Evolutionary conservation across 352 stramenopile species (phyloP), one percentile per base, ranked within the genome.

Genomic region (Phytopythium mirpurense): DNA sequence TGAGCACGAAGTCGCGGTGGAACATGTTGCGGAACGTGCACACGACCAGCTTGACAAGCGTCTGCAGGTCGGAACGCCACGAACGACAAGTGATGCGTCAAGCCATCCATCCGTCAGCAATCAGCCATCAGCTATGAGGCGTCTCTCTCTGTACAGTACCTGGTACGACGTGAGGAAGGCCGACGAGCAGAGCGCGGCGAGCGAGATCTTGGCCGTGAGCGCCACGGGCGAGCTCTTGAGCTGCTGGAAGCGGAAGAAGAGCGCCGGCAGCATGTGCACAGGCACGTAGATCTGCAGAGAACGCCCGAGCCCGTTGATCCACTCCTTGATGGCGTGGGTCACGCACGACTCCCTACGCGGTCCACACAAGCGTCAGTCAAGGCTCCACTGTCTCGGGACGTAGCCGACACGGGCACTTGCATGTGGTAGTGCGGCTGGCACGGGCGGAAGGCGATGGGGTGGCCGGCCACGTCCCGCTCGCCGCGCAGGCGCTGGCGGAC

Each of bases 381-480:
- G 24, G 31, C 19, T 3, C 32, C n/a, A 23, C 41, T 36, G n/a
- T n/a, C n/a, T n/a, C n/a, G n/a, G n/a, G n/a, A n/a, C n/a, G n/a
- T n/a, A n/a, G n/a, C n/a, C n/a, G n/a, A n/a, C n/a, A n/a, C n/a
- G n/a, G 12, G 15, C n/a, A 40, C 49, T 47, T 88, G 90, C 83
- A 85, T 76, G 74, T 95, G 84, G 46, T 90, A 93, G 61, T 95
- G 84, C 21, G 84, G 84, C 62, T 95, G 84, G 38, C 84, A 95
- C 18, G 71, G 59, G 5, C 81, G 83, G 57, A 93, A 95, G 11
- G 65, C 40, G 23, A 90, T 54, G 11, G 60, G 38, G 16, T 67
- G 57, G 29, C 71, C 75, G 16, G 57, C 48, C 0, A 52, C 50
- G 29, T 86, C 73, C 12, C 79, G 45, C 15, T 85, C 64, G 38